Evolutionary conservation across 306 rosid species (phyloP).

Genomic region (Trifolium fragiferum): DNA sequence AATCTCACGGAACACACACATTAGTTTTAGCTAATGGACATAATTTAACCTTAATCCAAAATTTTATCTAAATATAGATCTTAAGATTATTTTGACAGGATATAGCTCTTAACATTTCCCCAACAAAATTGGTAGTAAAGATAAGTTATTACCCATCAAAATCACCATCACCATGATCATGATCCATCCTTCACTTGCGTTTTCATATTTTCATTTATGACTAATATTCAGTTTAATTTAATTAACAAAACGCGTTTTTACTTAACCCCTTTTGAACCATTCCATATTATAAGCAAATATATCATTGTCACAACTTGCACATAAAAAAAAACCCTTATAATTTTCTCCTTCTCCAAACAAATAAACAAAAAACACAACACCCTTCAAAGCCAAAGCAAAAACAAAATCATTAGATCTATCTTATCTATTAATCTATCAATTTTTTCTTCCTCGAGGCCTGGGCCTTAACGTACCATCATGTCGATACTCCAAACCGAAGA

Average conservation of each 20-base stretch:
- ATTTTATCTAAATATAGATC: not conserved
- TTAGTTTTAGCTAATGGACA: not conserved
- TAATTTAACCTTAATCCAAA: not conserved
- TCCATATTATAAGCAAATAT: not conserved
- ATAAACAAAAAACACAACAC: not conserved
- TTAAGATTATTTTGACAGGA: too few species aligned
- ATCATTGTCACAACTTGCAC: constrained; percentile 17
- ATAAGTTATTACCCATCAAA: not conserved
- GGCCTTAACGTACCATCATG: constrained; percentile 33
- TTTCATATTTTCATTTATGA: not conserved
- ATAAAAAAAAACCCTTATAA: not conserved
- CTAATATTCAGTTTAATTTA: constrained; percentile 2
- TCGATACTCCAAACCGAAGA: constrained; percentile 52
- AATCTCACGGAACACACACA: not conserved
- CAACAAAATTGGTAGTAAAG: not conserved
- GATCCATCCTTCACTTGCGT: not conserved
- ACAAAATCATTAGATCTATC: not conserved
- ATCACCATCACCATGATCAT: not conserved
- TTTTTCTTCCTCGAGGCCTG: not conserved
- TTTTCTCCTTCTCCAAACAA: not conserved
- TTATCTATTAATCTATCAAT: not conserved
- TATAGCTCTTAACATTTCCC: not conserved
- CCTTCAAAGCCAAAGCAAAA: not conserved
- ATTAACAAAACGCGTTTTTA: constrained; percentile 4
- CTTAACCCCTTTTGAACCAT: constrained; percentile 13